These are phyloP conservation scores for Candida caryicola DNA, from an alignment of 805 yeast genomes.

Conservation along the genomic window DNA sequence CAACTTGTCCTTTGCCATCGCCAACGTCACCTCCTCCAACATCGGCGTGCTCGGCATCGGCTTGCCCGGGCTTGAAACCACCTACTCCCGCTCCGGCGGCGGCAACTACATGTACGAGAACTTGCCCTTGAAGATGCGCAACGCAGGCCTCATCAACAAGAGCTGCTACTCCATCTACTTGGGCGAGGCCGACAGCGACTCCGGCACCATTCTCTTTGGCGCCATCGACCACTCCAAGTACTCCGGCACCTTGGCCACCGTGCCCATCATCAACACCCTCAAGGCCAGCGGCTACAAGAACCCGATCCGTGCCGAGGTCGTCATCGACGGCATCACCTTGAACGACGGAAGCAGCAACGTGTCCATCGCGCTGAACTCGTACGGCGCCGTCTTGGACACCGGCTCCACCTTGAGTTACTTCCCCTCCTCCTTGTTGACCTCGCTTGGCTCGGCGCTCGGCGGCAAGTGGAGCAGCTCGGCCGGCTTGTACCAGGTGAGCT, in stretches of 20 bases:
- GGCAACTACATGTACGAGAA: slow-evolving; percentile 33
- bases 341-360: slow-evolving; percentile 10
- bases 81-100: slow-evolving; percentile 26
- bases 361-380: slow-evolving; percentile 16
- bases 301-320: slow-evolving; percentile 50
- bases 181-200: slow-evolving; percentile 19
- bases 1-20: slow-evolving; percentile 70
- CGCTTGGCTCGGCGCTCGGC: slow-evolving; percentile 34
- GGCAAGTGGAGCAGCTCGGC: slow-evolving; percentile 40
- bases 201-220: slow-evolving; percentile 41
- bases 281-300: slow-evolving; percentile 25
- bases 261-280: slow-evolving; percentile 43
- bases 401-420: slow-evolving; percentile 42
- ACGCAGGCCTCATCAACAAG: slow-evolving; percentile 32
- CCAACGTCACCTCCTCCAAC: slow-evolving; percentile 36
- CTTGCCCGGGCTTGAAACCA: slow-evolving; percentile 63
- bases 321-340: slow-evolving; percentile 38
- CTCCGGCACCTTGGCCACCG: slow-evolving; percentile 29
- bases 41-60: slow-evolving; percentile 76
- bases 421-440: slow-evolving; percentile 35
- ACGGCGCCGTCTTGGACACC: slow-evolving; percentile 31
- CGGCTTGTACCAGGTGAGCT: slow-evolving; percentile 48
- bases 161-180: slow-evolving; percentile 37
- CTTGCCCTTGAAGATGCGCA: slow-evolving; percentile 33
- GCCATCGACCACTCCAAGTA: slow-evolving; percentile 44